Percentiles rank a stretch among this genome's conserved stretches.
These are phyloP conservation scores for Bolboschoenus planiculmis DNA, from an alignment of 176 grass and related monocot species.

Conservation along the genomic window DNA sequence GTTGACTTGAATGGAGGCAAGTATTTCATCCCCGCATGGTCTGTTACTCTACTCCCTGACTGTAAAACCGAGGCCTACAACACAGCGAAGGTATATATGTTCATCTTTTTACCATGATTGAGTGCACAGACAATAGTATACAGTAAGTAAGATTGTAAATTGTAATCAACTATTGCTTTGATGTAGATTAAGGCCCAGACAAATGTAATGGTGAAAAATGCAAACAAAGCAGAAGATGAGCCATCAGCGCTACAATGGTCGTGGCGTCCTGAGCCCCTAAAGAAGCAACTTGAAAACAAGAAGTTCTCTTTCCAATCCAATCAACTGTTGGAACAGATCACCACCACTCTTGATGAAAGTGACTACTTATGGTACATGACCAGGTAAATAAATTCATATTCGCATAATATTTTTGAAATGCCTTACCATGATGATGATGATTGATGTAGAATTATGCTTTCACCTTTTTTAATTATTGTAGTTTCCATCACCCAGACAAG, in stretches of 20 bases:
- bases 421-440: neutral
- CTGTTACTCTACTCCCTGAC: slow-evolving; percentile 65
- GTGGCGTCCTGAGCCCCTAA: slow-evolving; percentile 29
- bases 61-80: slow-evolving; percentile 60
- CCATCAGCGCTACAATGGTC: slow-evolving; percentile 30
- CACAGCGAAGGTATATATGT: slow-evolving; percentile 50
- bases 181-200: slow-evolving; percentile 60
- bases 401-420: too few relatives aligned
- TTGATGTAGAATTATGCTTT: neutral
- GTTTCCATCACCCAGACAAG: neutral
- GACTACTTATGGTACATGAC: slow-evolving; percentile 92
- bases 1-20: slow-evolving; percentile 34
- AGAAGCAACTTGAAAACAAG: neutral
- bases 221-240: neutral
- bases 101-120: neutral
- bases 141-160: neutral
- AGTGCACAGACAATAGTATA: neutral
- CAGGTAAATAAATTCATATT: slow-evolving; percentile 41
- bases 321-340: slow-evolving; percentile 33
- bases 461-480: neutral
- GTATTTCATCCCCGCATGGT: slow-evolving; percentile 63
- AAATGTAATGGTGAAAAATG: slow-evolving; percentile 59
- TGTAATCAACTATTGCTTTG: neutral
- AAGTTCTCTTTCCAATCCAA: slow-evolving; percentile 14
- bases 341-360: slow-evolving; percentile 41